Evolutionary conservation across 2,329 filamentous ascomycete species (phyloP), one percentile per base, ranked within the genome.

Genomic region (Colletotrichum sp.): DNA sequence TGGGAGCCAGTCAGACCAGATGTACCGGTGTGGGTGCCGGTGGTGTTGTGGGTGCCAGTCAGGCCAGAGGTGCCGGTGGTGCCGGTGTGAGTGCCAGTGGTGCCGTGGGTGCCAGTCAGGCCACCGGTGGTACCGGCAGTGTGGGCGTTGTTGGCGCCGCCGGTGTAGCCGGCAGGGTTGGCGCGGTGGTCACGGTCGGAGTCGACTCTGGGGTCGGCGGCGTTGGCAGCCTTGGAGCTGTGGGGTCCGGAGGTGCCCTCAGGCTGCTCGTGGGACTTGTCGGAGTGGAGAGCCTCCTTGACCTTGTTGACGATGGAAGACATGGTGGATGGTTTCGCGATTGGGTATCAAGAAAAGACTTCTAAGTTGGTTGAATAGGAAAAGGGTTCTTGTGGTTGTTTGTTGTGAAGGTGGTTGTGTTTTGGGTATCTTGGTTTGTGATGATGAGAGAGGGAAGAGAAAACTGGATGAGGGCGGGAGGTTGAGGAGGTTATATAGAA

Each of bases 271-370:
- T 80, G 52, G 78, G 80, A 71, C 80, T 88, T 85, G 83, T 88
- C 86, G 77, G 85, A 84, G 80, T 85, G 81, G 74, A 91, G 82
- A 77, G 86, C 88, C 6, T 91, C 89, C 88, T 92, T 92, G 82
- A 91, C 87, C 84, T 92, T 92, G 87, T 92, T 88, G 81, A 91
- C 83, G 80, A 92, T 84, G 79, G 84, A 83, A 83, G 90, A 90
- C 90, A 92, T 92, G 81, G 77, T 91, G 85, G 64, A 80, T 68
- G 34, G 36, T 64, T 43, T 67, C 75, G 68, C 67, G 66, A 64
- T 71, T 77, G 72, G 71, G 66, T 80, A 74, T 77, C 69, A 74
- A 57, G 34, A 63, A 34, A 67, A 38, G 28, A 36, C 13, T 38
- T 74, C 16, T 61, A 64, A 36, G 9, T 13, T 36, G 36, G 26